Evolutionary conservation across 2,329 filamentous ascomycete genomes (phyloP).

Genomic region (Zymoseptoria brevis): DNA sequence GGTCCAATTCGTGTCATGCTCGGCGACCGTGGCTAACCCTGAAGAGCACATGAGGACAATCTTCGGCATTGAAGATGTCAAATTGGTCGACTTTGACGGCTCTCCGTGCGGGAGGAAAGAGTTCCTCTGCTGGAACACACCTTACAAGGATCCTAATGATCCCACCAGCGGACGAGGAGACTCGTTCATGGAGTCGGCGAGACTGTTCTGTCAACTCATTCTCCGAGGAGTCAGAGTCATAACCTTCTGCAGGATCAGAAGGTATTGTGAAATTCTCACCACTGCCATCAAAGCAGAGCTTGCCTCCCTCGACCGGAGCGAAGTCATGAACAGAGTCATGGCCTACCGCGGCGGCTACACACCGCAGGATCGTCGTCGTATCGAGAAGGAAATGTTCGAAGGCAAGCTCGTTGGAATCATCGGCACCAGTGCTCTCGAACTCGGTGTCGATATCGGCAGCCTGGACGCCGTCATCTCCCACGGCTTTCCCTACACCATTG

Average conservation of each 20-base stretch:
- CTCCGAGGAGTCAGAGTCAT: constrained; percentile 84
- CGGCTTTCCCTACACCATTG: constrained; percentile 91
- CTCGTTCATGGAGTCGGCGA: constrained; percentile 75
- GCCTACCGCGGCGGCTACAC: constrained; percentile 94
- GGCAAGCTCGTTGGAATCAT: constrained; percentile 89
- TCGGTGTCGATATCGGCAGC: constrained; percentile 91
- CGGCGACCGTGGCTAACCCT: constrained; percentile 91
- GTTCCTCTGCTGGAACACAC: constrained; percentile 96
- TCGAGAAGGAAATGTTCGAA: constrained; percentile 95
- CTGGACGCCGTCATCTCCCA: constrained; percentile 90
- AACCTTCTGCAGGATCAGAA: constrained; percentile 81
- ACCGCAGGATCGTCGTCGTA: constrained; percentile 75
- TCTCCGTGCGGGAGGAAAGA: constrained; percentile 89
- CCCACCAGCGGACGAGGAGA: constrained; percentile 79
- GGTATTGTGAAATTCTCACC: constrained; percentile 79
- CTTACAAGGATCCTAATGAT: constrained; percentile 81
- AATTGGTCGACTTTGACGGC: constrained; percentile 80
- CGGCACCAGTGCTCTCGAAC: constrained; percentile 83
- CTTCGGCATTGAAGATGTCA: constrained; percentile 79
- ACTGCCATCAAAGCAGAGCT: constrained; percentile 73
- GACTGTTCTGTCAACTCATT: constrained; percentile 82
- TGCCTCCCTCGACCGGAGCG: constrained; percentile 60
- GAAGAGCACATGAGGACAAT: constrained; percentile 85
- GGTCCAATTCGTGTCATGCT: constrained; percentile 90
- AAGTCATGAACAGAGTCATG: constrained; percentile 77